Conservation (phyloP, 2,329 filamentous ascomycete genomes). For the Thelonectria olida region DNA sequence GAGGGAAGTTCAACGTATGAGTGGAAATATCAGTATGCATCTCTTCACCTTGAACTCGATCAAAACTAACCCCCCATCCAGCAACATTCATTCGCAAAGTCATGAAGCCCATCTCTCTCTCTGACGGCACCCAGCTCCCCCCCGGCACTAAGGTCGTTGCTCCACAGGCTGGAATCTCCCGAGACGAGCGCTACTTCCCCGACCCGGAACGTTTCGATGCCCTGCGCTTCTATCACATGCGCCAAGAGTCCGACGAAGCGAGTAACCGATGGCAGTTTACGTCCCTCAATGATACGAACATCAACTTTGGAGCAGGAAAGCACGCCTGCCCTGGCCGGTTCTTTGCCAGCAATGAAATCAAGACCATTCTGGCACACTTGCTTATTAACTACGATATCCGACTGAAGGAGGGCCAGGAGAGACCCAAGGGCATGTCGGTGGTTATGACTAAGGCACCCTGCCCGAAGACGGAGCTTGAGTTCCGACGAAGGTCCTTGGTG, state of each 20-base stretch:
- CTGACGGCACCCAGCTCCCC: slow-evolving; percentile 55
- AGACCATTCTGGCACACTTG: slow-evolving; percentile 53
- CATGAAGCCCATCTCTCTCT: slow-evolving; percentile 54
- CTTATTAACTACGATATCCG: slow-evolving; percentile 55
- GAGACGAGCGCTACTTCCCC: slow-evolving; percentile 51
- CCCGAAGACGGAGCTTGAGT: slow-evolving; percentile 53
- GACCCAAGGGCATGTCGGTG: slow-evolving; percentile 50
- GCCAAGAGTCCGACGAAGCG: slow-evolving; percentile 49
- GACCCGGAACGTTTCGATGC: slow-evolving; percentile 57
- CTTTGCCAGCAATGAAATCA: slow-evolving; percentile 57
- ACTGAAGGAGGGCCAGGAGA: slow-evolving; percentile 48
- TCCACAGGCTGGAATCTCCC: slow-evolving; percentile 52
- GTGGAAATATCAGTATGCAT: slow-evolving; percentile 54
- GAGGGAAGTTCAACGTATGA: slow-evolving; percentile 52
- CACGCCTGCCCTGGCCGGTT: slow-evolving; percentile 60
- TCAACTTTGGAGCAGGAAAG: slow-evolving; percentile 58
- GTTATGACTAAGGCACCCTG: slow-evolving; percentile 53
- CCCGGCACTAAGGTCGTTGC: slow-evolving; percentile 54
- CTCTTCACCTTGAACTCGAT: neutral
- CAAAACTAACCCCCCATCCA: slow-evolving; percentile 35
- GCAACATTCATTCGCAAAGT: slow-evolving; percentile 58
- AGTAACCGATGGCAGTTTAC: slow-evolving; percentile 55
- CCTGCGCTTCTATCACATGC: slow-evolving; percentile 58
- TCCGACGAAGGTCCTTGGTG: slow-evolving; percentile 45
- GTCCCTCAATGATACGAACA: slow-evolving; percentile 51